Evolutionary conservation across 495 filamentous ascomycete genomes (phyloP).

Genomic region (Penicillium malachiteum): DNA sequence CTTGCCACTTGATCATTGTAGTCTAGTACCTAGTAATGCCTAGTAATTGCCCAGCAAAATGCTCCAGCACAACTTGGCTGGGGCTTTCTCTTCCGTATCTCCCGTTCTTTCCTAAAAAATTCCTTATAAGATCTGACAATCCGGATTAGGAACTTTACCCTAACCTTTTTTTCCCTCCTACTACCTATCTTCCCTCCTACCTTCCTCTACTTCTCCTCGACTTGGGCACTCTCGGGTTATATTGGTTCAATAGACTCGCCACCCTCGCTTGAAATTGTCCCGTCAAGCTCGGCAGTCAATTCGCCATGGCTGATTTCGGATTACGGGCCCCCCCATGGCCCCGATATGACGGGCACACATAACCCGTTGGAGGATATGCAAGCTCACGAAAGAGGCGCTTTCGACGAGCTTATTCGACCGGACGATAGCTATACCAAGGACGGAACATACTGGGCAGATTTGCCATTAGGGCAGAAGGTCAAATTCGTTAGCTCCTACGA

Average conservation of each 20-base stretch:
- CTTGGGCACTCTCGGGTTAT: not conserved
- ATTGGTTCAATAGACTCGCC: not conserved
- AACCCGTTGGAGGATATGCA: conserved; percentile 55
- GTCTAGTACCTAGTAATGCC: too few species aligned
- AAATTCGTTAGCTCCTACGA: conserved; percentile 71
- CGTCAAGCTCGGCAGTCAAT: conserved; percentile 6
- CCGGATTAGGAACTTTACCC: not conserved
- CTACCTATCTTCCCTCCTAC: not conserved
- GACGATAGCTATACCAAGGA: conserved; percentile 77
- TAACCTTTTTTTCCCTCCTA: not conserved
- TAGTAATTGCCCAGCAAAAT: too few species aligned
- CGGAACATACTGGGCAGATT: conserved; percentile 89
- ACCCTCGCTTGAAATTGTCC: conserved; percentile 1
- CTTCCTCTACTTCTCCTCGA: conserved; percentile 1
- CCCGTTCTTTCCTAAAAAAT: conserved; percentile 6
- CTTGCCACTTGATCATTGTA: conserved; percentile 21
- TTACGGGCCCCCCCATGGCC: conserved; percentile 54
- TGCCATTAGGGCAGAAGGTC: conserved; percentile 62
- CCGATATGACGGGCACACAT: conserved; percentile 53
- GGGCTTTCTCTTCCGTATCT: conserved; percentile 17
- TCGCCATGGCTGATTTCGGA: conserved; percentile 54
- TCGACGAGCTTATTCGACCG: conserved; percentile 70
- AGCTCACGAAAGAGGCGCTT: conserved; percentile 66
- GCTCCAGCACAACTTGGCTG: conserved; percentile 24
- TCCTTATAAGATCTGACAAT: not conserved